phyloP scores from a whole-genome alignment of 805 yeast genomes.

The Isabelozyma pseudorhagii region DNA sequence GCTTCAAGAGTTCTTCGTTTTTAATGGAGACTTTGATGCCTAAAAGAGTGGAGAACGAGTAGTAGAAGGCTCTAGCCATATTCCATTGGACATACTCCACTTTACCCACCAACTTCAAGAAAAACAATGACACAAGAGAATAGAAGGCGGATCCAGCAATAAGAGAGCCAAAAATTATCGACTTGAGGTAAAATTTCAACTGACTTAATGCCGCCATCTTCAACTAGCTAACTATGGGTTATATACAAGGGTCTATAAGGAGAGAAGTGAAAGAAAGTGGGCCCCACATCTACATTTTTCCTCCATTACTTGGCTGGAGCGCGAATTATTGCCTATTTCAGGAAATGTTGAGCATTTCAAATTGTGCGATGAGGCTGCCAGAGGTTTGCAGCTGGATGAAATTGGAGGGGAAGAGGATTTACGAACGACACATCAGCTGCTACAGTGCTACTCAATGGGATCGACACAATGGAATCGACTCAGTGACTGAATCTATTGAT shows the following conservation, averaged over 20 bases:
- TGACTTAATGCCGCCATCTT: constrained; percentile 3
- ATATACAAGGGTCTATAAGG: too few species aligned
- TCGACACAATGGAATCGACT: too few species aligned
- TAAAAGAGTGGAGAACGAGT: constrained; percentile 54
- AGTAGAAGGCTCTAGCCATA: constrained; percentile 80
- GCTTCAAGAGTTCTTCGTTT: constrained; percentile 55
- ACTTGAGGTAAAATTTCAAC: constrained; percentile 54
- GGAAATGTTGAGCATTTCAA: background rate
- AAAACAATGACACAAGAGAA: constrained; percentile 74
- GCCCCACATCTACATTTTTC: too few species aligned
- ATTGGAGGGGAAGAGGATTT: too few species aligned
- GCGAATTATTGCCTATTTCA: too few species aligned
- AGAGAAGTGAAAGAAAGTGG: too few species aligned
- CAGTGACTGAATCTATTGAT: too few species aligned
- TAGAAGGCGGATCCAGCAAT: constrained; percentile 62
- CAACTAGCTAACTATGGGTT: background rate
- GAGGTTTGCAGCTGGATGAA: too few species aligned
- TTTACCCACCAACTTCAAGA: constrained; percentile 66
- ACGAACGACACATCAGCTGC: too few species aligned
- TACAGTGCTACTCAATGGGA: too few species aligned
- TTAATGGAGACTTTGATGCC: constrained; percentile 70
- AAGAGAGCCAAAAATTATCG: constrained; percentile 50
- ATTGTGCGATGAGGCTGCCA: too few species aligned
- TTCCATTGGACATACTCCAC: constrained; percentile 83
- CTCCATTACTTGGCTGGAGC: background rate